A percentile compares a stretch with the other conserved stretches of the same genome.
These are phyloP conservation scores for Anthracocystis panici-leucophaei DNA, from an alignment of 1,284 basidiomycete genomes.

Conservation along the genomic window DNA sequence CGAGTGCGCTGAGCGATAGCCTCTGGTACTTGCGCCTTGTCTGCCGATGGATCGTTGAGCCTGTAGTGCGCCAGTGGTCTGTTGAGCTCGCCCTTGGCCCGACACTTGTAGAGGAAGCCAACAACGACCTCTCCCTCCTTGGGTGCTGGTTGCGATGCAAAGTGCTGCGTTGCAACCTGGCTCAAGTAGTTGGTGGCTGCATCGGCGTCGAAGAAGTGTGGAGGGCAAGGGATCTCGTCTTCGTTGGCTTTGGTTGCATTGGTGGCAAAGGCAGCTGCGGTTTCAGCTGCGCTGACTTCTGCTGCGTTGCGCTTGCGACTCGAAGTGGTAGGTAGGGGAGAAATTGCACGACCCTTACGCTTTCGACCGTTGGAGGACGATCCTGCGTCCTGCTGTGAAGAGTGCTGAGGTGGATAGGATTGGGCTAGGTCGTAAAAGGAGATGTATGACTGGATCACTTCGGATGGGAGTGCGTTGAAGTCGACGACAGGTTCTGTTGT, in stretches of 20 bases:
- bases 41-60: slow-evolving; percentile 31
- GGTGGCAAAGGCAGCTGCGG: slow-evolving; percentile 15
- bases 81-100: slow-evolving; percentile 57
- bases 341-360: slow-evolving; percentile 32
- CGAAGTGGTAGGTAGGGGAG: slow-evolving; percentile 18
- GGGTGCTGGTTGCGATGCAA: slow-evolving; percentile 55
- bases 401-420: slow-evolving; percentile 52
- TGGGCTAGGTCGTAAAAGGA: slow-evolving; percentile 57
- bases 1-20: slow-evolving; percentile 20
- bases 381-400: slow-evolving; percentile 14
- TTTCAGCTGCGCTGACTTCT: slow-evolving; percentile 33
- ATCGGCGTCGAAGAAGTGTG: slow-evolving; percentile 59
- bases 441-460: slow-evolving; percentile 56
- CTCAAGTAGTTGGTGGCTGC: slow-evolving; percentile 56
- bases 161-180: slow-evolving; percentile 56
- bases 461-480: slow-evolving; percentile 52
- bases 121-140: slow-evolving; percentile 66
- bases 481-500: slow-evolving; percentile 51
- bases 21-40: slow-evolving; percentile 16
- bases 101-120: slow-evolving; percentile 62
- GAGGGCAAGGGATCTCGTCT: slow-evolving; percentile 52
- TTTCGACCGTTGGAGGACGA: slow-evolving; percentile 35
- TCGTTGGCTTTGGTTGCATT: slow-evolving; percentile 26
- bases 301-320: slow-evolving; percentile 35
- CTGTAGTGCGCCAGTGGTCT: slow-evolving; percentile 45